These are phyloP conservation scores for Talaromyces sp. DNA, from an alignment of 2,329 filamentous ascomycete genomes.

Conservation along the genomic window DNA sequence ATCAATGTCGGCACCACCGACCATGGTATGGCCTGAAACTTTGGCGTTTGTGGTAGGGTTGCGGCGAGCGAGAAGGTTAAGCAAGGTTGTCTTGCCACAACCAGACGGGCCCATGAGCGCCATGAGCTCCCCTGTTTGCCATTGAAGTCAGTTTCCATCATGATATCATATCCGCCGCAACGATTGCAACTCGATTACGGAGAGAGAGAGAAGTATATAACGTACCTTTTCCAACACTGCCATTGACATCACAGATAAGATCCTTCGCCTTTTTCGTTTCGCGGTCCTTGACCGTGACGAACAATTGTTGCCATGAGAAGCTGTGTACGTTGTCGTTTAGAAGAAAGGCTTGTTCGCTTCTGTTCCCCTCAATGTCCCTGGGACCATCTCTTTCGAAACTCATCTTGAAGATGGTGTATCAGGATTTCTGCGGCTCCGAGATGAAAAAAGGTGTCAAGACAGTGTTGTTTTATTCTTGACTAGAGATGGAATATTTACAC, in stretches of 20 bases:
- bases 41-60: slow-evolving; percentile 54
- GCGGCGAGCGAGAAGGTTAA: slow-evolving; percentile 73
- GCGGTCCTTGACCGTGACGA: slow-evolving; percentile 70
- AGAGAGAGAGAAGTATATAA: not conserved
- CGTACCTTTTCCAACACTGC: slow-evolving; percentile 62
- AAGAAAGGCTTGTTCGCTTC: slow-evolving; percentile 22
- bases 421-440: not conserved
- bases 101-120: slow-evolving; percentile 78
- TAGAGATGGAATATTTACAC: not conserved
- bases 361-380: slow-evolving; percentile 7
- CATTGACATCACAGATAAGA: slow-evolving; percentile 64
- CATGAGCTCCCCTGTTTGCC: slow-evolving; percentile 62
- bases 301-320: slow-evolving; percentile 66
- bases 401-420: not conserved
- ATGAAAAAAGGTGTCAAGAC: not conserved
- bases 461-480: not conserved
- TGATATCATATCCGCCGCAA: not conserved
- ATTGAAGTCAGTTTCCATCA: not conserved
- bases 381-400: not conserved
- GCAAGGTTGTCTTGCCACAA: slow-evolving; percentile 77
- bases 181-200: not conserved
- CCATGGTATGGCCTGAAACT: slow-evolving; percentile 54
- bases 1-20: slow-evolving; percentile 62
- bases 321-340: slow-evolving; percentile 62
- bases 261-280: slow-evolving; percentile 62